Base-by-base conservation (phyloP, 768 basidiomycete genomes). In the Termitomyces sp. region DNA sequence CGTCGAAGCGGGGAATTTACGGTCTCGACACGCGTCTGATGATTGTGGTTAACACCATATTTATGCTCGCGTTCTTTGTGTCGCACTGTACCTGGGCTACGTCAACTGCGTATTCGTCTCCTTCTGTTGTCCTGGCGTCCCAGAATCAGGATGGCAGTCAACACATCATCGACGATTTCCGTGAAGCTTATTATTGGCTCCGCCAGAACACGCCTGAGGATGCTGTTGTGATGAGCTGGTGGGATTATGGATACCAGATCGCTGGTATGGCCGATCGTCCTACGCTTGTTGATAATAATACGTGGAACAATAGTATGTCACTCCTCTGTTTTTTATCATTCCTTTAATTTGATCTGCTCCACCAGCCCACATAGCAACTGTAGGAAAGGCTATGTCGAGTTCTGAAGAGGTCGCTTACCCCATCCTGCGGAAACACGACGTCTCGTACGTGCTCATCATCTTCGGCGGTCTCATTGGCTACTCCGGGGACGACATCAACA, bases 231-330 rank as follows among this genome's bases (percentile, higher is more conserved):
- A 95, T 96, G 94, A 93, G 90, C 61, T 99, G 97, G 97, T 98
- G 97, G 97, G 97, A 98, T 76, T 99, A 98, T 65, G 97, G 96
- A 32, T 98, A 99, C 71, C 96, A 98, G 74, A 98, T 98, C 68
- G 97, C 97, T 43, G 97, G 97, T 43, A 97, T 98, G 92, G 95
- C 97, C 26, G 95, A 98, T 75, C 79, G 96, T 48, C 88, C 94
- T 14, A 98, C 96, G 1, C 75, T 98, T 64, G 96, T 98, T 20
- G 96, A 99, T 74, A 98, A 99, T 76, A 98, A 98, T 71, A 99
- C 97, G 0, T 98, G 97, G 97, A 98, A 99, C 74, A 98, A 98
- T 76, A 99, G 95, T 91, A 68, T 68, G 91, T 81, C 2, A 30
- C 43, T 1, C 36, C n/a, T 52, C 52, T 43, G 50, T 48, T 32